A percentile compares a stretch with the other conserved stretches of the same genome.
These are phyloP conservation scores for Thielaviopsis cerberus DNA, from an alignment of 2,329 filamentous ascomycete genomes.

Conservation along the genomic window DNA sequence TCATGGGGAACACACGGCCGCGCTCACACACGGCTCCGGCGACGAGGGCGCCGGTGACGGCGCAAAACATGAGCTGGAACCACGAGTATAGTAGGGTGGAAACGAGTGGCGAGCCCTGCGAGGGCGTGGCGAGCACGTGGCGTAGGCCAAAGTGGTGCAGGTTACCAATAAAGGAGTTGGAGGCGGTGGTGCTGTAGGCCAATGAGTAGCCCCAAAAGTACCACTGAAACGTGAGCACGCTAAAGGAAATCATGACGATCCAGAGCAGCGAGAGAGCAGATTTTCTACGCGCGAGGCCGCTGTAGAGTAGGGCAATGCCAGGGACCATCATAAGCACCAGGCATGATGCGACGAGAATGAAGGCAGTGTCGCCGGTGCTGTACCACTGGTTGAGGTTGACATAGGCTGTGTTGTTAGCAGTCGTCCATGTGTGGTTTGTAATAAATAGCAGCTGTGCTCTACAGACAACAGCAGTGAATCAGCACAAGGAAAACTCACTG, in stretches of 20 bases:
- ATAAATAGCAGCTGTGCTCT: too few species aligned
- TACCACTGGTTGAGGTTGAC: slow-evolving; percentile 96
- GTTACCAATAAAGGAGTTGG: slow-evolving; percentile 82
- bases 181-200: slow-evolving; percentile 66
- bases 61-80: slow-evolving; percentile 98
- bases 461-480: too few species aligned
- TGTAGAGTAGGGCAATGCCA: slow-evolving; percentile 93
- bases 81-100: slow-evolving; percentile 84
- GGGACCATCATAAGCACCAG: slow-evolving; percentile 96
- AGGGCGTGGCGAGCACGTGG: slow-evolving; percentile 68
- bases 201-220: slow-evolving; percentile 98
- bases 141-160: slow-evolving; percentile 74
- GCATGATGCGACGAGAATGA: slow-evolving; percentile 72
- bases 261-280: slow-evolving; percentile 93
- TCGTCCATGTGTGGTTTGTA: slow-evolving; percentile 9
- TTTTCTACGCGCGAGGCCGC: slow-evolving; percentile 89
- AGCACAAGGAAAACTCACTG: slow-evolving; percentile 6
- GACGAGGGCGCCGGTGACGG: slow-evolving; percentile 76
- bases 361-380: slow-evolving; percentile 77
- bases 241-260: slow-evolving; percentile 87
- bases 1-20: slow-evolving; percentile 74
- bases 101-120: slow-evolving; percentile 70
- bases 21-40: slow-evolving; percentile 87
- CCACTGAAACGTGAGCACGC: slow-evolving; percentile 91
- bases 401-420: slow-evolving; percentile 32